Base-by-base conservation (phyloP, 2,329 filamentous ascomycete species). In the Penicillium sp. region DNA sequence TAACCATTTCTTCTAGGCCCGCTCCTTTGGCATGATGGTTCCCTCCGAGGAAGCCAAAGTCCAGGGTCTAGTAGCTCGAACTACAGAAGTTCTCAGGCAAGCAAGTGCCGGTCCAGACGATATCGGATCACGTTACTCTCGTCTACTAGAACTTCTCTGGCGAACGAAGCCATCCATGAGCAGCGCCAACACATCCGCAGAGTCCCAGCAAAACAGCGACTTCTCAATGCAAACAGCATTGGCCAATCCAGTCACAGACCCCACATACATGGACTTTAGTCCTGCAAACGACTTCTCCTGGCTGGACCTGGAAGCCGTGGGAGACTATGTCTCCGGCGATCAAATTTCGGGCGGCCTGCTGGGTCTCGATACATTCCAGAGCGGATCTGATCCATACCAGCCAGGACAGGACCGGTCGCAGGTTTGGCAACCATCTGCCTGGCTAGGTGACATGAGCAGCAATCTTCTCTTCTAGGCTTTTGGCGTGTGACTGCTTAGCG, bases 101-200 rank as follows among this genome's bases (percentile, higher is more conserved):
- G 85, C 86, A 1, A 87, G 85, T 6, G 79, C 81, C 4, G 85
- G 85, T 10, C 78, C 82, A 1, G 85, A 88, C 54, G 84, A 88
- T 63, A 83, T 88, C 22, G 87, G 86, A 1, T 83, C 84, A 19
- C 82, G 87, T 15, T 89, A 89, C 66, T 85, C 87, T 4, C 81
- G 85, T 19, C 83, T 88, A 0, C 78, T 89, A 0, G 83, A 86
- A 47, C 78, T 88, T 17, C 74, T 89, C 2, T 89, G 87, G 87
- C 80, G 84, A 33, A 83, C 76, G 10, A 78, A 77, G 60, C 50
- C 69, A 7, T 71, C 75, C 63, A 63, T 76, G 58, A 60, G 63
- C 24, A 55, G 63, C 13, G 49, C 53, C 22, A 55, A 44, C 24
- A 63, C 72, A 30, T 65, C 74, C 19, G 60, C 67, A 54, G 69